These are phyloP conservation scores for Sporothrix schenckii DNA, from an alignment of 2,329 filamentous ascomycete species.

Conservation along the genomic window DNA sequence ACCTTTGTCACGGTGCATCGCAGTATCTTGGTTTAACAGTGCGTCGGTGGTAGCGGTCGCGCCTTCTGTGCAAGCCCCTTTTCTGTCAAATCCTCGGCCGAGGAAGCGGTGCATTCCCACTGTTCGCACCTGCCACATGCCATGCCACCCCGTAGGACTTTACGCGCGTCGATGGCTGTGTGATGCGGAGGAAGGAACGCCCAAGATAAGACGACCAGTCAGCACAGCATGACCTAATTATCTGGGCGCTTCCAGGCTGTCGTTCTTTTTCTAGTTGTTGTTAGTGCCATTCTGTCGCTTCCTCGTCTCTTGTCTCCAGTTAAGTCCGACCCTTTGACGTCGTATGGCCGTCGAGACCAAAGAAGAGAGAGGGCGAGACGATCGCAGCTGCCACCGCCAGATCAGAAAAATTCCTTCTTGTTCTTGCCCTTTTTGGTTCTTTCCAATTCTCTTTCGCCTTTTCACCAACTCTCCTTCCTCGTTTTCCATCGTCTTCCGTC, in stretches of 20 bases:
- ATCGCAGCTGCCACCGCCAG: constrained; percentile 30
- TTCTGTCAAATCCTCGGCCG: neutral
- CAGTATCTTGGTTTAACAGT: neutral
- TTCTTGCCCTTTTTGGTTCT: neutral
- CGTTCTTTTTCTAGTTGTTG: neutral
- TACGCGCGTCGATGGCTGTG: neutral
- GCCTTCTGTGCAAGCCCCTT: neutral
- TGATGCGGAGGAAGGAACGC: neutral
- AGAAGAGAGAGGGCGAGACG: constrained; percentile 21
- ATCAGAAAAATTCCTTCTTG: neutral
- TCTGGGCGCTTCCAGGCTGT: neutral
- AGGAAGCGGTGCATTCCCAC: neutral
- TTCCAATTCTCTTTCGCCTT: neutral
- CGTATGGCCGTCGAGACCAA: constrained; percentile 8
- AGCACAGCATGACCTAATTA: neutral
- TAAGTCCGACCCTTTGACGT: constrained; percentile 27
- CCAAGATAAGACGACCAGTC: neutral
- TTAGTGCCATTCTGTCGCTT: constrained; percentile 22
- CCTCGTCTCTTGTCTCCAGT: constrained; percentile 27
- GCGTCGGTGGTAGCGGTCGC: neutral
- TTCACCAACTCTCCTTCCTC: constrained; percentile 5
- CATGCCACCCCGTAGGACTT: neutral
- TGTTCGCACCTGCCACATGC: neutral
- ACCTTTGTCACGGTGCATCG: constrained; percentile 4
- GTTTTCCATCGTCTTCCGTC: neutral